A percentile compares a stretch with the other conserved stretches of the same genome.
phyloP scores from a whole-genome alignment of 768 basidiomycete species.

The Trametes cinnabarina region DNA sequence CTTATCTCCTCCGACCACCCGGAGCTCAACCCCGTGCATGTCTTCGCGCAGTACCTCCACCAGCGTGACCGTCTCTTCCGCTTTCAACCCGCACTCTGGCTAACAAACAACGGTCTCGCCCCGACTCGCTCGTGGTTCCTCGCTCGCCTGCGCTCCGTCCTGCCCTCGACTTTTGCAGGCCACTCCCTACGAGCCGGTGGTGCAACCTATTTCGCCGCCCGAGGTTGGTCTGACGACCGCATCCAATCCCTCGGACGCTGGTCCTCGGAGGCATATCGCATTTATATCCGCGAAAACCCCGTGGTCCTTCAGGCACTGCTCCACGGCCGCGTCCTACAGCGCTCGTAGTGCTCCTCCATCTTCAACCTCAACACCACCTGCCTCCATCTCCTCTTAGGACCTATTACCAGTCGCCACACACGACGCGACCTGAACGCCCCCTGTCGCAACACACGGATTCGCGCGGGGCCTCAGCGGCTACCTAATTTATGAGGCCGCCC shows the following conservation, averaged over 20 bases:
- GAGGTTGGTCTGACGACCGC: constrained; percentile 27
- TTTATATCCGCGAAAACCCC: constrained; percentile 42
- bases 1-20: too few species aligned
- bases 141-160: constrained; percentile 18
- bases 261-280: constrained; percentile 33
- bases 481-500: too few species aligned
- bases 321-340: too few species aligned
- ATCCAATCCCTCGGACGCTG: constrained; percentile 42
- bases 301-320: constrained; percentile 23
- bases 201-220: constrained; percentile 37
- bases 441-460: too few species aligned
- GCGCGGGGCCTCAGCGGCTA: too few species aligned
- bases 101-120: constrained; percentile 29
- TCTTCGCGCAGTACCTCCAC: not conserved
- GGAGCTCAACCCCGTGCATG: too few species aligned
- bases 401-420: too few species aligned
- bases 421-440: too few species aligned
- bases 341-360: not conserved
- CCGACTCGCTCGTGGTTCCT: constrained; percentile 39
- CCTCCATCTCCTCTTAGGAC: too few species aligned
- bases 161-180: constrained; percentile 22
- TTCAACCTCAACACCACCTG: too few species aligned
- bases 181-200: constrained; percentile 43
- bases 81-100: constrained; percentile 34
- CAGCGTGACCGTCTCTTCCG: constrained; percentile 28